Evolutionary conservation across 495 filamentous ascomycete genomes (phyloP), one percentile per base, ranked within the genome.

Genomic region (Lepraria neglecta): DNA sequence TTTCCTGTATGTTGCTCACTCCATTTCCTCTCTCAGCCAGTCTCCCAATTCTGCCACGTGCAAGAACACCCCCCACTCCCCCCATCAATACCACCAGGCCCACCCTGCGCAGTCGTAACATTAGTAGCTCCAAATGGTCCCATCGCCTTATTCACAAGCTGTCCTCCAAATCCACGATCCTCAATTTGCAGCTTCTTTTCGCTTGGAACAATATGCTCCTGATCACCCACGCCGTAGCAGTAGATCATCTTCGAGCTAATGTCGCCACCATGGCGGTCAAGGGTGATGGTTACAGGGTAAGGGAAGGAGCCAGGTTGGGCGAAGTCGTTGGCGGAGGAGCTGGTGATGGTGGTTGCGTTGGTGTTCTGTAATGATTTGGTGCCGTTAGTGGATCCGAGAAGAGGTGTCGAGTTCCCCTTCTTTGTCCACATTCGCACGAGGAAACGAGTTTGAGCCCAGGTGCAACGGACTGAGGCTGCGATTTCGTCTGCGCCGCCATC

Each of bases 381-480:
- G 28, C 52, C 21, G 15, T 58, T 64, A 17, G 56, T 52, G 55
- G 61, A 30, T 58, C 46, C 38, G 9, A 81, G 62, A 0, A 88
- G 71, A 19, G 76, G 71, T 6, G 75, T 69, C 40, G 74, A 74
- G 50, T 75, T 73, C 35, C 35, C 35, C 68, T 70, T 72, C 5
- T 80, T 77, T 6, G 92, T 98, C 91, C 91, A 98, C 58, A 97
- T 95, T 68, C 91, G 85, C 6, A 97, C 89, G 10, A 90, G 83
- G 73, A 95, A 90, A 11, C 92, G 84, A 3, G 91, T 95, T 64
- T 91, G 80, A 1, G 86, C 75, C 84, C 88, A 96, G 17, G 88
- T 94, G 62, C 92, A 89, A 21, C 88, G 74, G 17, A 82, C 81
- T 4, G 76, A 76, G n/a, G 90, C 87, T 42, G 85, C 76, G 0